Conservation (phyloP, 2,329 filamentous ascomycete species). For the Paecilomyces fulvus region DNA sequence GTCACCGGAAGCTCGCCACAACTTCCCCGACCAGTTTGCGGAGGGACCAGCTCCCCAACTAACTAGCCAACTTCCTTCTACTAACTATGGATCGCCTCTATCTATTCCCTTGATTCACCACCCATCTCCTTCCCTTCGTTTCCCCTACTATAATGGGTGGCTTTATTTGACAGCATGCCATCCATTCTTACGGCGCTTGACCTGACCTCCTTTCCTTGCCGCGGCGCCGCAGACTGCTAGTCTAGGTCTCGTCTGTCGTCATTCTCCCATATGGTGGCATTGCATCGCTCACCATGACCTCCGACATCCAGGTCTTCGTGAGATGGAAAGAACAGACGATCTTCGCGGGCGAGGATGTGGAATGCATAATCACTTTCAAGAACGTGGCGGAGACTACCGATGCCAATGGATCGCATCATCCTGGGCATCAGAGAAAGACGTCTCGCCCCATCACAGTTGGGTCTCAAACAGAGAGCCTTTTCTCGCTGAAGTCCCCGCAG, state of each 20-base stretch:
- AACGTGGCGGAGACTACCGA: slow-evolving; percentile 56
- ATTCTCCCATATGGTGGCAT: slow-evolving; percentile 24
- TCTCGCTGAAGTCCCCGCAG: slow-evolving; percentile 30
- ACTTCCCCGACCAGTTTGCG: neutral
- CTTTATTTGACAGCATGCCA: slow-evolving; percentile 20
- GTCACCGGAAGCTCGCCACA: neutral
- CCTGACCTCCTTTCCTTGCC: slow-evolving; percentile 8
- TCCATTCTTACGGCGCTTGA: slow-evolving; percentile 6
- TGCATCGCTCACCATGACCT: slow-evolving; percentile 37
- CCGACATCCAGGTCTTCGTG: slow-evolving; percentile 90
- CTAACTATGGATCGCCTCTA: neutral
- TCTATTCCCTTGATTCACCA: neutral
- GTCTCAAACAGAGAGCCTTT: slow-evolving; percentile 28
- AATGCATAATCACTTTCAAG: slow-evolving; percentile 93
- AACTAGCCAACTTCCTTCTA: neutral
- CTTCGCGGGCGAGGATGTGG: slow-evolving; percentile 91
- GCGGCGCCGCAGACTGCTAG: slow-evolving; percentile 5
- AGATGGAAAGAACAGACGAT: slow-evolving; percentile 90
- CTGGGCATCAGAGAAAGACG: slow-evolving; percentile 27
- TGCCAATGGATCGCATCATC: slow-evolving; percentile 17
- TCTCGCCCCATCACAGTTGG: slow-evolving; percentile 27
- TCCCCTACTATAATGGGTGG: slow-evolving; percentile 3
- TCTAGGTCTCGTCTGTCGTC: slow-evolving; percentile 5
- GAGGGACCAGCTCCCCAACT: neutral
- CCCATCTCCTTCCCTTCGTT: slow-evolving; percentile 6